Percentiles rank a stretch among this genome's conserved stretches.
phyloP scores from a whole-genome alignment of 108 stramenopile species.

The Stephanodiscus minutulus region DNA sequence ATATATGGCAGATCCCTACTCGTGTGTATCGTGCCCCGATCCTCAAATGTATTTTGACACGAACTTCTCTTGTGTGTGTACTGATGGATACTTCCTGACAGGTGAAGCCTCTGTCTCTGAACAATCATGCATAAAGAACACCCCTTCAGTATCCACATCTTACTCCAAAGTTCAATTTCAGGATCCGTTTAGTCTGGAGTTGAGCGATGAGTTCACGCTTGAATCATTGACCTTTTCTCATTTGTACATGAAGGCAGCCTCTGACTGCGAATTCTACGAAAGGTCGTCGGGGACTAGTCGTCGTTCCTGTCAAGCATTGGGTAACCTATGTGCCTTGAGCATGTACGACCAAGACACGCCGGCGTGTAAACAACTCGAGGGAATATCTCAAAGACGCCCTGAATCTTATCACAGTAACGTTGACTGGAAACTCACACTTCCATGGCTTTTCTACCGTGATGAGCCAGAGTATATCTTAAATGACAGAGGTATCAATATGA shows the following conservation, averaged over 20 bases:
- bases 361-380: slow-evolving; percentile 53
- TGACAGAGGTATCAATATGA: slow-evolving; percentile 60
- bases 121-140: slow-evolving; percentile 44
- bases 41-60: slow-evolving; percentile 58
- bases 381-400: slow-evolving; percentile 26
- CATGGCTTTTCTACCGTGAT: slow-evolving; percentile 71
- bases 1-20: slow-evolving; percentile 37
- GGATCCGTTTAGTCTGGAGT: slow-evolving; percentile 11
- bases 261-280: slow-evolving; percentile 56
- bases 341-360: slow-evolving; percentile 54
- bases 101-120: slow-evolving; percentile 55
- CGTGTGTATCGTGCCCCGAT: slow-evolving; percentile 68
- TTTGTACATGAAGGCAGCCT: slow-evolving; percentile 47
- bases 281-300: slow-evolving; percentile 9
- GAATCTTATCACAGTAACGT: slow-evolving; percentile 25
- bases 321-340: slow-evolving; percentile 74
- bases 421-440: slow-evolving; percentile 60
- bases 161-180: slow-evolving; percentile 37
- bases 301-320: slow-evolving; percentile 60
- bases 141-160: slow-evolving; percentile 20
- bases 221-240: slow-evolving; percentile 58
- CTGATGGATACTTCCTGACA: slow-evolving; percentile 44
- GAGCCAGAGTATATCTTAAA: slow-evolving; percentile 36
- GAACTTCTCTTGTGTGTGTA: slow-evolving; percentile 51
- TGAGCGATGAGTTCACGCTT: slow-evolving; percentile 14